phyloP scores from a whole-genome alignment of 352 stramenopile genomes.

The Hyaloperonospora brassicae region DNA sequence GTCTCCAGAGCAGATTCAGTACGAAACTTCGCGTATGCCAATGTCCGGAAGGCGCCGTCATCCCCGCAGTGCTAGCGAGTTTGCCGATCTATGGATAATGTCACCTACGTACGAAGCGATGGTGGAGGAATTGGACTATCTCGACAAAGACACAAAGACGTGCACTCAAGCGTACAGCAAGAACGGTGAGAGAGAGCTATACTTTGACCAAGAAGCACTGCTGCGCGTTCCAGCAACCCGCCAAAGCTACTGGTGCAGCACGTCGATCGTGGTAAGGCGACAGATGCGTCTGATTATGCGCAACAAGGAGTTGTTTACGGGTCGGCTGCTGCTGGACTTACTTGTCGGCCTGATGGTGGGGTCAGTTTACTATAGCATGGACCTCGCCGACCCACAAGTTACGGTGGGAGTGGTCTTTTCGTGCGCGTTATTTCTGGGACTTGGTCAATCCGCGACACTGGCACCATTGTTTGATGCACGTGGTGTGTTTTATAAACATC shows the following conservation, averaged over 20 bases:
- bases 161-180: constrained; percentile 16
- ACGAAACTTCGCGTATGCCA: constrained; percentile 20
- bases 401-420: constrained; percentile 68
- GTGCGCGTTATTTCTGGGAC: constrained; percentile 59
- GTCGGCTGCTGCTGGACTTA: constrained; percentile 28
- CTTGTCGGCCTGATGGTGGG: constrained; percentile 36
- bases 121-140: constrained; percentile 26
- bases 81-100: constrained; percentile 37
- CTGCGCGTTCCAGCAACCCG: constrained; percentile 33
- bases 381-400: constrained; percentile 30
- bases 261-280: constrained; percentile 30
- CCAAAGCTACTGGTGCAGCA: constrained; percentile 27
- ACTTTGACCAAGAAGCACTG: constrained; percentile 31
- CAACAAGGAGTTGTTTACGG: constrained; percentile 31
- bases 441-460: constrained; percentile 63
- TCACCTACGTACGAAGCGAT: constrained; percentile 36
- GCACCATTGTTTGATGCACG: constrained; percentile 50
- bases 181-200: constrained; percentile 22
- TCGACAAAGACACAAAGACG: constrained; percentile 22
- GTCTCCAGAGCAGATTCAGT: constrained; percentile 32
- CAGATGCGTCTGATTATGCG: constrained; percentile 33
- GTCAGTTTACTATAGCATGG: constrained; percentile 33
- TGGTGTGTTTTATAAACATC: constrained; percentile 79
- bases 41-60: constrained; percentile 27
- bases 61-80: constrained; percentile 29